phyloP scores from a whole-genome alignment of 768 basidiomycete species.

The Scleroderma citrinum region DNA sequence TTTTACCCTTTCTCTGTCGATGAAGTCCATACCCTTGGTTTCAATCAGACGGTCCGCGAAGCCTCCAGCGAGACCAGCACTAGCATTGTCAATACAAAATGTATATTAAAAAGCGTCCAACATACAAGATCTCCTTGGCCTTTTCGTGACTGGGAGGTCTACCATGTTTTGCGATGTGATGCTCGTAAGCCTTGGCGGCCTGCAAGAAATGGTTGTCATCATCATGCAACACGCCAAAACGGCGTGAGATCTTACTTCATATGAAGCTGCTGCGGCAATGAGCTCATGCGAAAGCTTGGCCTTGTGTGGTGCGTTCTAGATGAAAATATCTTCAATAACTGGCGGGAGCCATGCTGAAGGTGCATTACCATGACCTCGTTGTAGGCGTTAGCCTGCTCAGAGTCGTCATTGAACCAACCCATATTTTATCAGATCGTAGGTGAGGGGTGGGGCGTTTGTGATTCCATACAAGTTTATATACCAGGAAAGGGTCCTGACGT shows the following conservation, averaged over 20 bases:
- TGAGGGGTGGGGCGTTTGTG: too few relatives aligned
- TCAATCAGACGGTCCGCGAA: conserved; percentile 7
- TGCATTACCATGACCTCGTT: too few relatives aligned
- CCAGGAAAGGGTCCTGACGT: too few relatives aligned
- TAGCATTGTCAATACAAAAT: not conserved
- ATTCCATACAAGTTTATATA: too few relatives aligned
- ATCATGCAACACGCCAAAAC: not conserved
- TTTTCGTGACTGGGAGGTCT: conserved; percentile 3
- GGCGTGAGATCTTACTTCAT: conserved; percentile 1
- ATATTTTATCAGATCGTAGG: too few relatives aligned
- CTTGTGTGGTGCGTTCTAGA: not conserved
- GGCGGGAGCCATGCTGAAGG: too few relatives aligned
- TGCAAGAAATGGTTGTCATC: not conserved
- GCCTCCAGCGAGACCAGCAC: conserved; percentile 4
- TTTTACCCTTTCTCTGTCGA: not conserved
- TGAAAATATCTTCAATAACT: too few relatives aligned
- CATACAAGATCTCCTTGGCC: conserved; percentile 9
- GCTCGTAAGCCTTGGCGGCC: conserved; percentile 10
- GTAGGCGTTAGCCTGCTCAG: too few relatives aligned
- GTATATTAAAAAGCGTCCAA: not conserved
- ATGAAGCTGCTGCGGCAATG: conserved; percentile 5
- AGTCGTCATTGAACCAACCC: too few relatives aligned
- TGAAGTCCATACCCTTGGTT: conserved; percentile 6
- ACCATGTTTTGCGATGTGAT: conserved; percentile 3
- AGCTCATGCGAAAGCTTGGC: conserved; percentile 3